Evolutionary conservation across 1,284 basidiomycete genomes (phyloP).

Genomic region (Cryptococcus sp.): DNA sequence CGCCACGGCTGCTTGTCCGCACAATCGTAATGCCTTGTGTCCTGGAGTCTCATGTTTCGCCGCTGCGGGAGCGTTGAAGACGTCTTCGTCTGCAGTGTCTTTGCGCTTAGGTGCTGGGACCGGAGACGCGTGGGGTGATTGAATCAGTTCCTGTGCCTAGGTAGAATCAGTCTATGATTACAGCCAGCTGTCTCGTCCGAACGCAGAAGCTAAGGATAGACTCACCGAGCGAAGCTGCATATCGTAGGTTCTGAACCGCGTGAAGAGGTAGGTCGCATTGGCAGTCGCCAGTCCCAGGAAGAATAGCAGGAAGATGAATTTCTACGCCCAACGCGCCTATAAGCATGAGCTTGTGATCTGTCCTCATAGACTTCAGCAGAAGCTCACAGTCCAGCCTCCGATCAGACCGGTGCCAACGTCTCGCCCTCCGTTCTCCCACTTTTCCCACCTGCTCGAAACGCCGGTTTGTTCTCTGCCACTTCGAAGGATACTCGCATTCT

Average conservation of each 20-base stretch:
- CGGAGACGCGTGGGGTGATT: slow-evolving; percentile 44
- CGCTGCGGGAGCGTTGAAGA: slow-evolving; percentile 12
- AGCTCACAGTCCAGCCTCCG: slow-evolving; percentile 36
- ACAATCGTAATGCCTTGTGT: slow-evolving; percentile 5
- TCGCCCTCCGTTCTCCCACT: slow-evolving; percentile 32
- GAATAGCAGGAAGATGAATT: slow-evolving; percentile 26
- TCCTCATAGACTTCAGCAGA: neutral
- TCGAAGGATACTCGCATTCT: slow-evolving; percentile 22
- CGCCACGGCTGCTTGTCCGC: slow-evolving; percentile 10
- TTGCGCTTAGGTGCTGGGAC: slow-evolving; percentile 32
- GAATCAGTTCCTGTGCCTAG: slow-evolving; percentile 34
- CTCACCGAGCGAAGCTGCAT: slow-evolving; percentile 48
- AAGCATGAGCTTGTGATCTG: neutral
- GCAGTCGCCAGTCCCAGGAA: slow-evolving; percentile 33
- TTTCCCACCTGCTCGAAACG: slow-evolving; percentile 38
- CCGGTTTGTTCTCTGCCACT: slow-evolving; percentile 14
- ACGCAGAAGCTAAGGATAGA: neutral
- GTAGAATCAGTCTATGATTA: slow-evolving; percentile 2
- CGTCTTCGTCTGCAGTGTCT: slow-evolving; percentile 12
- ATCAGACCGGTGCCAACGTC: slow-evolving; percentile 19
- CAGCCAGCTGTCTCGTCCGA: no score
- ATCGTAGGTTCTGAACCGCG: slow-evolving; percentile 45
- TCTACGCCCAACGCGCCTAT: slow-evolving; percentile 19
- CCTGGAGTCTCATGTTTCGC: neutral
- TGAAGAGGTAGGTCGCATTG: slow-evolving; percentile 48